Conservation (phyloP, 495 filamentous ascomycete species). For the Aspergillus diversus region DNA sequence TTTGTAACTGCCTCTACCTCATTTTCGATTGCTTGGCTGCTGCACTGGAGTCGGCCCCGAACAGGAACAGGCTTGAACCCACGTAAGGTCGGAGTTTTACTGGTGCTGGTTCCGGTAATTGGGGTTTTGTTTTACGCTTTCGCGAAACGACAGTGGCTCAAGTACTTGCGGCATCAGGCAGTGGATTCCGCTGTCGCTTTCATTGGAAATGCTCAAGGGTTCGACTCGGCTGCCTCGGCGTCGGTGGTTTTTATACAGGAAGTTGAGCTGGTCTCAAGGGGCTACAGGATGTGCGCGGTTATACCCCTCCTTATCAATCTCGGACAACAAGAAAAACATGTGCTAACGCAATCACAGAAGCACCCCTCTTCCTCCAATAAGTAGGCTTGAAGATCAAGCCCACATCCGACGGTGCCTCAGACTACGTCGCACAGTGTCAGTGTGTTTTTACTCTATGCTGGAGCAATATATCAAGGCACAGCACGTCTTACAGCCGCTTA, state of each 20-base stretch:
- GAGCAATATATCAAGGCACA: constrained; percentile 69
- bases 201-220: constrained; percentile 75
- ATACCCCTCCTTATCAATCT: neutral
- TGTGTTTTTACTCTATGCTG: constrained; percentile 69
- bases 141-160: constrained; percentile 79
- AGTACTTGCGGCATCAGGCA: constrained; percentile 77
- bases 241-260: constrained; percentile 91
- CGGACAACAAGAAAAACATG: neutral
- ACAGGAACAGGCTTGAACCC: constrained; percentile 40
- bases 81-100: constrained; percentile 58
- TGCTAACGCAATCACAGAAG: constrained; percentile 63
- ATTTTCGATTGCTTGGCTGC: constrained; percentile 71
- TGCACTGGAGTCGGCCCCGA: constrained; percentile 63
- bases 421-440: constrained; percentile 73
- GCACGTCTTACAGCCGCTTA: constrained; percentile 66
- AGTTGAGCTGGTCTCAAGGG: constrained; percentile 91
- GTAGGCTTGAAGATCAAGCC: constrained; percentile 74
- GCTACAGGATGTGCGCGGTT: constrained; percentile 79
- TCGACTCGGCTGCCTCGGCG: constrained; percentile 78
- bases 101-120: constrained; percentile 58
- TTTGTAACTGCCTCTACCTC: constrained; percentile 57
- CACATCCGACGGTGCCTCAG: constrained; percentile 78
- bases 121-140: constrained; percentile 69
- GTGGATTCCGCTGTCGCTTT: constrained; percentile 74
- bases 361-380: constrained; percentile 82